phyloP scores from a whole-genome alignment of 2,329 filamentous ascomycete genomes.

The Penicillium nordicum region DNA sequence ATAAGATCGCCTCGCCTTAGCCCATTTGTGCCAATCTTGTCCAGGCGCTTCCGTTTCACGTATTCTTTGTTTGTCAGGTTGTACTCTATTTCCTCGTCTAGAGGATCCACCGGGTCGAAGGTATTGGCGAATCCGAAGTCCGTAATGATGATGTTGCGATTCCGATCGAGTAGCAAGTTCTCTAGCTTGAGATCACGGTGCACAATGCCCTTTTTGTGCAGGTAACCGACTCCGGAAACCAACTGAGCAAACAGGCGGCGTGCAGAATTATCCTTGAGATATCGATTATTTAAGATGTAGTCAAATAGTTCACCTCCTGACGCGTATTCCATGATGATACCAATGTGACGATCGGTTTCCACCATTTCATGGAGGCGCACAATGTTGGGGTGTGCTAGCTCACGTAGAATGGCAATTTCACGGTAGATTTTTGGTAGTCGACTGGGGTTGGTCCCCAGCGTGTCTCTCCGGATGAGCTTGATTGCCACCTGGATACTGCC shows the following conservation, averaged over 20 bases:
- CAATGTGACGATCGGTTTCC: constrained; percentile 93
- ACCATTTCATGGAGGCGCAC: constrained; percentile 97
- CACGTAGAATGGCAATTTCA: constrained; percentile 86
- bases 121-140: constrained; percentile 99
- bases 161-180: constrained; percentile 89
- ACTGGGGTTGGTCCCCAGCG: constrained; percentile 79
- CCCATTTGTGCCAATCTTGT: constrained; percentile 71
- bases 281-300: constrained; percentile 94
- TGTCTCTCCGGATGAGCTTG: constrained; percentile 93
- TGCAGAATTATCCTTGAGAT: constrained; percentile 89
- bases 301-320: constrained; percentile 97
- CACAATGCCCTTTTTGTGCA: constrained; percentile 98
- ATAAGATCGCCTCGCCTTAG: constrained; percentile 87
- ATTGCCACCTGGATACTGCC: constrained; percentile 93
- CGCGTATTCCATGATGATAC: constrained; percentile 96
- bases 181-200: constrained; percentile 96
- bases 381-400: constrained; percentile 92
- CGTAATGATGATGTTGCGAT: constrained; percentile 98
- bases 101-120: constrained; percentile 83
- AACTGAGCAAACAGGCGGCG: constrained; percentile 91
- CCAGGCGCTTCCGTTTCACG: constrained; percentile 80
- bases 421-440: constrained; percentile 95
- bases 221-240: constrained; percentile 91
- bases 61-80: constrained; percentile 83
- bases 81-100: constrained; percentile 85